Percentiles rank a stretch among this genome's conserved stretches.
These are phyloP conservation scores for Kwoniella sp. DNA, from an alignment of 768 basidiomycete species.

Conservation along the genomic window DNA sequence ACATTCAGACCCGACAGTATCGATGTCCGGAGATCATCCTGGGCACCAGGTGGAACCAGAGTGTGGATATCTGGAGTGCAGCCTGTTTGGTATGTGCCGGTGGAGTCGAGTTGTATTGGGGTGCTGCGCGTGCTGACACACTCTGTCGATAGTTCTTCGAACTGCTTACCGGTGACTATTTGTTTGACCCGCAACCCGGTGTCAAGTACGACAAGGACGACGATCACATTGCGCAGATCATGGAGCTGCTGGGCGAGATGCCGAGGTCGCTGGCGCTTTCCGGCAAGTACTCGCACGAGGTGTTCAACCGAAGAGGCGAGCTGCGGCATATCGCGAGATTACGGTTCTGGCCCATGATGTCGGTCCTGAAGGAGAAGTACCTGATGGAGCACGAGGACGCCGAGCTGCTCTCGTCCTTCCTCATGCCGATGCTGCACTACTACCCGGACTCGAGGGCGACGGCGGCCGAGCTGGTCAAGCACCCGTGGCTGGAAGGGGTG, in stretches of 20 bases:
- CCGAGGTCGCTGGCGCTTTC: slow-evolving; percentile 68
- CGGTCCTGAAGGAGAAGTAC: slow-evolving; percentile 92
- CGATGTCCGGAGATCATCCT: slow-evolving; percentile 96
- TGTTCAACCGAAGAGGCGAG: slow-evolving; percentile 98
- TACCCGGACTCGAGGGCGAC: slow-evolving; percentile 83
- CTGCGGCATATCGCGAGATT: slow-evolving; percentile 91
- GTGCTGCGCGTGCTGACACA: neutral
- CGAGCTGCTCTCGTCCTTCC: slow-evolving; percentile 71
- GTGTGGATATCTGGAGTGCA: slow-evolving; percentile 94
- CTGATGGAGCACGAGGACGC: slow-evolving; percentile 80
- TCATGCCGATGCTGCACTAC: slow-evolving; percentile 83
- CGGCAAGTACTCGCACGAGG: slow-evolving; percentile 89
- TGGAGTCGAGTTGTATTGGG: slow-evolving; percentile 14
- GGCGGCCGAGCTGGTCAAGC: slow-evolving; percentile 77
- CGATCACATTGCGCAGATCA: slow-evolving; percentile 96
- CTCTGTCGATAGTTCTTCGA: slow-evolving; percentile 69
- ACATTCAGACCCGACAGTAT: slow-evolving; percentile 96
- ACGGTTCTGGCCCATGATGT: slow-evolving; percentile 70
- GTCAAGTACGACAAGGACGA: slow-evolving; percentile 94
- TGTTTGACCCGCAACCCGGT: slow-evolving; percentile 94
- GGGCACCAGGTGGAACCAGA: slow-evolving; percentile 91
- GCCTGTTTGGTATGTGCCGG: slow-evolving; percentile 88
- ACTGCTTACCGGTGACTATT: slow-evolving; percentile 92
- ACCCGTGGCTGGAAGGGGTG: slow-evolving; percentile 79
- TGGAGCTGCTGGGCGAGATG: slow-evolving; percentile 84